Percentiles rank a stretch among this genome's conserved stretches.
These are phyloP conservation scores for Metarhizium rileyi DNA, from an alignment of 2,329 filamentous ascomycete species.

Conservation along the genomic window DNA sequence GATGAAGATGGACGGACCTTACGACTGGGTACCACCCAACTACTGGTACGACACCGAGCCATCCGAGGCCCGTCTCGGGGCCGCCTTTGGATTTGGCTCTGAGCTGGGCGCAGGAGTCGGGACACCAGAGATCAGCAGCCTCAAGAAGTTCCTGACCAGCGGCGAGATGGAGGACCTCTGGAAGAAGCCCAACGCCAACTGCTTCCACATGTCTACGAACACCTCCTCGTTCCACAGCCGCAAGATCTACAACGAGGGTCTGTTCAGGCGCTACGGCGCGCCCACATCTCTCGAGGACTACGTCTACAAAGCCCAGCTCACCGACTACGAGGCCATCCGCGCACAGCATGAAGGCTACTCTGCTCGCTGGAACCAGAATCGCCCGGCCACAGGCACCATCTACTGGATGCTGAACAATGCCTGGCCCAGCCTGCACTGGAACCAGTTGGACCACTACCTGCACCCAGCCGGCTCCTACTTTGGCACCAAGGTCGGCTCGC, in stretches of 20 bases:
- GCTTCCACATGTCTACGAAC: constrained; percentile 52
- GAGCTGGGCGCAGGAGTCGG: constrained; percentile 54
- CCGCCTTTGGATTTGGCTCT: constrained; percentile 54
- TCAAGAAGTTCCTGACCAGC: constrained; percentile 42
- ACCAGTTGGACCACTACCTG: constrained; percentile 54
- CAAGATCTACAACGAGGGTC: constrained; percentile 46
- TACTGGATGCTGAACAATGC: constrained; percentile 62
- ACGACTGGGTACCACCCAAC: constrained; percentile 56
- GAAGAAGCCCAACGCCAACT: constrained; percentile 38
- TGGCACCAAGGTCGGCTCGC: constrained; percentile 42
- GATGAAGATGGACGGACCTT: constrained; percentile 58
- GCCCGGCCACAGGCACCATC: constrained; percentile 49
- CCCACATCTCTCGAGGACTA: constrained; percentile 47
- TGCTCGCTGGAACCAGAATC: constrained; percentile 35
- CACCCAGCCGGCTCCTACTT: constrained; percentile 49
- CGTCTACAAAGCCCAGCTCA: constrained; percentile 47
- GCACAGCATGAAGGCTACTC: constrained; percentile 49
- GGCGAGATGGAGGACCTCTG: constrained; percentile 46
- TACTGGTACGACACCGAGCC: constrained; percentile 48
- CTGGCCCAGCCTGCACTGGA: constrained; percentile 58
- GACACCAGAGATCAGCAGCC: constrained; percentile 45
- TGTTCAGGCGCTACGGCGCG: constrained; percentile 40
- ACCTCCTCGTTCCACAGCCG: constrained; percentile 46
- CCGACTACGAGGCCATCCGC: constrained; percentile 55
- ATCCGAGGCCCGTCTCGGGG: constrained; percentile 33